Evolutionary conservation across 2,329 filamentous ascomycete species (phyloP).

Genomic region (Arthrinium phaeospermum): DNA sequence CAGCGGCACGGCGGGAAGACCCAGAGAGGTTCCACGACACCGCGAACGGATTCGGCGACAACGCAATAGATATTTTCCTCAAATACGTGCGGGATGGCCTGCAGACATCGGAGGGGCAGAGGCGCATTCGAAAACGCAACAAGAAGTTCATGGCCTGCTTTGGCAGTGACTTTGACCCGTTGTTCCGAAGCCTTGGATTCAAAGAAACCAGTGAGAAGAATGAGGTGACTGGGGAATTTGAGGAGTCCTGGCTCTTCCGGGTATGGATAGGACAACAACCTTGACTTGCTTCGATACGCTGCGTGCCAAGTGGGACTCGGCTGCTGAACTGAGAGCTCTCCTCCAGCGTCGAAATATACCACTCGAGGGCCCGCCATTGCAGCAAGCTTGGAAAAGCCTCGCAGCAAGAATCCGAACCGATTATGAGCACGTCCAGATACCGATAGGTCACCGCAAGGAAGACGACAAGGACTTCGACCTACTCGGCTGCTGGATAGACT

Average conservation of each 20-base stretch:
- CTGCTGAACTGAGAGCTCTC: slow-evolving; percentile 31
- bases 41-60: slow-evolving; percentile 45
- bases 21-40: slow-evolving; percentile 54
- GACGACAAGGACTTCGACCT: slow-evolving; percentile 30
- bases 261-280: slow-evolving; percentile 42
- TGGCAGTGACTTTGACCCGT: slow-evolving; percentile 52
- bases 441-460: not conserved
- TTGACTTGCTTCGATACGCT: slow-evolving; percentile 42
- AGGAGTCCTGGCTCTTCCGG: slow-evolving; percentile 44
- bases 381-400: slow-evolving; percentile 6
- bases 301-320: slow-evolving; percentile 37
- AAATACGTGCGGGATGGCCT: slow-evolving; percentile 59
- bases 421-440: slow-evolving; percentile 23
- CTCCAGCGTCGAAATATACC: not conserved
- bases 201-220: slow-evolving; percentile 38
- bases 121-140: slow-evolving; percentile 61
- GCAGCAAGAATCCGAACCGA: slow-evolving; percentile 27
- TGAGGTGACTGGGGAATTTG: slow-evolving; percentile 35
- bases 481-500: slow-evolving; percentile 36
- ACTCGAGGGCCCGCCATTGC: not conserved
- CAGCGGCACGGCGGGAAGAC: slow-evolving; percentile 48
- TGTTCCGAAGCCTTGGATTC: slow-evolving; percentile 58
- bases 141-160: slow-evolving; percentile 62
- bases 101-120: slow-evolving; percentile 38
- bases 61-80: slow-evolving; percentile 52